phyloP scores from a whole-genome alignment of 140 eudicot species.

The Senecio squalidus region DNA sequence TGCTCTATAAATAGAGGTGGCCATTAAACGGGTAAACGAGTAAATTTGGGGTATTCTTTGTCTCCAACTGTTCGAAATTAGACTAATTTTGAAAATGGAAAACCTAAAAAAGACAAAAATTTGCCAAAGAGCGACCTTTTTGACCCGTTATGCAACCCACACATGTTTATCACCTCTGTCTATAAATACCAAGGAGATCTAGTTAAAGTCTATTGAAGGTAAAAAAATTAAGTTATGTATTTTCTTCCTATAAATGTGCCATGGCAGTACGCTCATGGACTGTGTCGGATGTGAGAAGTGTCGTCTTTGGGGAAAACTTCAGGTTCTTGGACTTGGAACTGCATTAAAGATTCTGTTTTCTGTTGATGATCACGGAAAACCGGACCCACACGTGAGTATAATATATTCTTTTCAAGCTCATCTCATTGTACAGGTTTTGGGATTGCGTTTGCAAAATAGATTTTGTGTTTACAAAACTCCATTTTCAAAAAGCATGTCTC shows the following conservation, averaged over 20 bases:
- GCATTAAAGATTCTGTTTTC: constrained; percentile 81
- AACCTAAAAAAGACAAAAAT: too few species aligned
- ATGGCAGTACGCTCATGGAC: constrained; percentile 78
- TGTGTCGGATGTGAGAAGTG: constrained; percentile 97
- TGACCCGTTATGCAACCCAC: too few species aligned
- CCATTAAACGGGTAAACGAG: too few species aligned
- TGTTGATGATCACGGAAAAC: constrained; percentile 37
- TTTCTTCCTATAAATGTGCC: neutral
- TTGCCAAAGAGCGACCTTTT: too few species aligned
- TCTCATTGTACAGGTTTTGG: neutral
- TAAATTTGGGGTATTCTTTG: too few species aligned
- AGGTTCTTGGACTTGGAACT: constrained; percentile 89
- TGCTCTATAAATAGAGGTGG: neutral
- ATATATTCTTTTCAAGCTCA: constrained; percentile 5
- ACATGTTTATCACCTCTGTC: neutral
- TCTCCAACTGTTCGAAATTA: too few species aligned
- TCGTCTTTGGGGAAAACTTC: constrained; percentile 96
- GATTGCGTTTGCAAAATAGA: too few species aligned
- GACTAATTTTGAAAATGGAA: too few species aligned
- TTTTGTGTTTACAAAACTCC: too few species aligned
- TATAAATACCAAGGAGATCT: too few species aligned
- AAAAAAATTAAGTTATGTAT: neutral
- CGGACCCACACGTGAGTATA: constrained; percentile 50
- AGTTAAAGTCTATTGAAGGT: too few species aligned
- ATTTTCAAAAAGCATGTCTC: too few species aligned